Base-by-base conservation (phyloP, 2,329 filamentous ascomycete genomes). In the Calcarisporium arbuscula region DNA sequence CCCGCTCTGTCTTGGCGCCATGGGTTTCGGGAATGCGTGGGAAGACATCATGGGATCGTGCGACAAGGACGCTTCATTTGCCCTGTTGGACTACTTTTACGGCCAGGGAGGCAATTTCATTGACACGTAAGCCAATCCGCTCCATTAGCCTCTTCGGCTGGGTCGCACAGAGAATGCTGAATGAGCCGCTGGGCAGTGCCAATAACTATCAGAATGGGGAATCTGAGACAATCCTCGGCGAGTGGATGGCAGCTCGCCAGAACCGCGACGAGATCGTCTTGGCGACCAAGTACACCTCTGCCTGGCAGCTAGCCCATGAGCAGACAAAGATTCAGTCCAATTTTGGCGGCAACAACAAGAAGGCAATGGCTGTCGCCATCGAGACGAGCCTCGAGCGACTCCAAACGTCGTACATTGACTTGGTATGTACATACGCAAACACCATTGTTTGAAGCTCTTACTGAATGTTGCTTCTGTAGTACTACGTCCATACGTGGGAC, bases 51-150 rank as follows among this genome's bases (percentile, higher is more conserved):
- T 46, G 6, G 47, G 45, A 23, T 27, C n/a, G n/a, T n/a, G n/a
- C n/a, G n/a, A n/a, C n/a, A n/a, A n/a, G n/a, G n/a, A n/a, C n/a
- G n/a, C n/a, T n/a, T n/a, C n/a, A n/a, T n/a, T n/a, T n/a, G n/a
- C n/a, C n/a, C n/a, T n/a, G n/a, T 22, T 15, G 5, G 23, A 79
- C 40, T 62, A 62, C 35, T 79, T 67, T 54, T 67, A 61, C 35
- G 60, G 61, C 10, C 56, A 64, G 1, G 76, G 74, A 4, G 76
- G 76, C 4, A 80, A 79, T 54, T 78, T 80, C 51, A 74, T 80
- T 46, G 76, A 80, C 48, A 79, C 72, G 1, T 38, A 20, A 16
- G 35, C 37, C n/a, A 9, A 7, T 23, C 19, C 8, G 14, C 9
- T 2, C 12, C 9, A 11, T 21, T 20, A 6, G 14, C 16, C 22